Evolutionary conservation across 2,329 filamentous ascomycete genomes (phyloP).

Genomic region (Pezicula neosporulosa): DNA sequence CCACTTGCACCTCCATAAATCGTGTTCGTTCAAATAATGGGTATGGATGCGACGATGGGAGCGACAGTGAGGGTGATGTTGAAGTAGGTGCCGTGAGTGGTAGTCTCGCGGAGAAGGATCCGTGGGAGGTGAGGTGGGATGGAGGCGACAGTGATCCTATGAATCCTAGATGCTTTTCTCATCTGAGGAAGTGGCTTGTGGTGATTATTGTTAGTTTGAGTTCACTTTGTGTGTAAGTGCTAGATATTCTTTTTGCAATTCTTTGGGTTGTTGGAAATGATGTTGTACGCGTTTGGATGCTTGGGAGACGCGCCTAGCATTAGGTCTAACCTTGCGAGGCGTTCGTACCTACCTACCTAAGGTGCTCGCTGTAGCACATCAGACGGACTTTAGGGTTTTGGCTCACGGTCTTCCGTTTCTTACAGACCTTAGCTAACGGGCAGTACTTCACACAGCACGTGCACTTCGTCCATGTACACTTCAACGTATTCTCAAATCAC

Average conservation of each 20-base stretch:
- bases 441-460: conserved; percentile 56
- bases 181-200: conserved; percentile 73
- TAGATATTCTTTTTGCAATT: conserved; percentile 1
- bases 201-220: conserved; percentile 70
- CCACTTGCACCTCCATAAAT: not conserved
- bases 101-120: conserved; percentile 30
- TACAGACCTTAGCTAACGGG: not conserved
- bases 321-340: too few species aligned
- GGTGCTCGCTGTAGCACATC: too few species aligned
- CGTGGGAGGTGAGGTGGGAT: conserved; percentile 73
- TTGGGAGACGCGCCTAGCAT: too few species aligned
- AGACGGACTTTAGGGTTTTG: too few species aligned
- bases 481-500: conserved; percentile 76
- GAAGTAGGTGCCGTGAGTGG: conserved; percentile 17
- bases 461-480: conserved; percentile 87
- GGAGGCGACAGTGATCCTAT: conserved; percentile 66
- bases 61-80: conserved; percentile 7
- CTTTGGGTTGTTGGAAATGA: conserved; percentile 1
- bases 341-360: too few species aligned
- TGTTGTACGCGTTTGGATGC: not conserved
- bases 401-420: too few species aligned
- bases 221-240: conserved; percentile 80
- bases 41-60: conserved; percentile 26
- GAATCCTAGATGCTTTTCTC: conserved; percentile 68
- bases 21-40: conserved; percentile 25